Base-by-base conservation (phyloP, 805 yeast genomes). In the Candida chilensis region DNA sequence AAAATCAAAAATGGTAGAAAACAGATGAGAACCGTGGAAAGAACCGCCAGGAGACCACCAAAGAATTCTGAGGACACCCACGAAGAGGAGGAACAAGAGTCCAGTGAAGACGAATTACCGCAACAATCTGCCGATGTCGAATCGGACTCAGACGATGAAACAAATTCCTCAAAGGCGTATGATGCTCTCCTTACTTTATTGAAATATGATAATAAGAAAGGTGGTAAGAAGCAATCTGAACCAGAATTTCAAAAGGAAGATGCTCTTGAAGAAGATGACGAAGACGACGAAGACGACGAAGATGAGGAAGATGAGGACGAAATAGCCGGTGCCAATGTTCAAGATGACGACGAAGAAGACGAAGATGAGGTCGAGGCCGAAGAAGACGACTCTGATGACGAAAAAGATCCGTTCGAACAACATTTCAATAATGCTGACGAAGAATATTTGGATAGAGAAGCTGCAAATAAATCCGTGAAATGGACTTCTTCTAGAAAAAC, bases 341-440 rank as follows among this genome's bases (percentile, higher is more conserved):
- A 33, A 8, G 37, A 21, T 12, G 45, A 38, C 4, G 49, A 35
- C 3, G 41, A 32, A 20, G 52, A 32, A 17, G 27, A 16, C 6
- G 31, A 20, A 3, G 31, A 25, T 8, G 52, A 64, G 21, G 60
- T 54, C 16, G 42, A 36, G 9, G 54, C 41, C 4, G 65, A 46
- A 5, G 64, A 56, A 9, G 66, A 57, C 16, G 51, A 53, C 28
- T 65, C 57, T 12, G 62, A 52, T 4, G 61, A 57, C 28, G 31
- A 40, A 8, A 48, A 53, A 5, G 96, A 90, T 54, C 84, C 94
- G 0, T 87, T 83, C 42, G 83, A 82, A 37, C 45, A 55, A 9
- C 97, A 88, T 50, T 88, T 81, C 52, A 79, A 77, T 28, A 54
- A 60, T 14, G 59, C 70, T 14, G 51, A 67, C 4, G 68, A 66